Evolutionary conservation across 2,329 filamentous ascomycete species (phyloP).

Genomic region (Exophiala viscosa): DNA sequence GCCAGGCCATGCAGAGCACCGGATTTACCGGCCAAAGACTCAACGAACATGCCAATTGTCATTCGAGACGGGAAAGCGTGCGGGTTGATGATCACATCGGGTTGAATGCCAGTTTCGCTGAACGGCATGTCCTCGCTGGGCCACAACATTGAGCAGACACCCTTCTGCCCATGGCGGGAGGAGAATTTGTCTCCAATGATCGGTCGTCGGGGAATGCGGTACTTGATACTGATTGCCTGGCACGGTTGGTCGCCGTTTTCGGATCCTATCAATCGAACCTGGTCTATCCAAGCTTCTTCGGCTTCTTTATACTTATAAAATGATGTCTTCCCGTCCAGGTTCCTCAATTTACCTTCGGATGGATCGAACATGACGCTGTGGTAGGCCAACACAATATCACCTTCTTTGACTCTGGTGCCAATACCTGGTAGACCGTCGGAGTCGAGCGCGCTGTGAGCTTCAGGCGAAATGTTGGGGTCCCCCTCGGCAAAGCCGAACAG

Average conservation of each 20-base stretch:
- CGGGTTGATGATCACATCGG: conserved; percentile 97
- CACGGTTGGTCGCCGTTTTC: conserved; percentile 78
- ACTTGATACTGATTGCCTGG: conserved; percentile 87
- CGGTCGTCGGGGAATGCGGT: conserved; percentile 82
- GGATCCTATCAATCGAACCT: conserved; percentile 83
- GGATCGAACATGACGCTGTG: conserved; percentile 78
- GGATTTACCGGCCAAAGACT: conserved; percentile 92
- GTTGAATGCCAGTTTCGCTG: conserved; percentile 91
- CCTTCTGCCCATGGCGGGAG: conserved; percentile 96
- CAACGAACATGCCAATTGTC: conserved; percentile 99
- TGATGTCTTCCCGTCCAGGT: conserved; percentile 79
- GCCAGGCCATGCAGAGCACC: conserved; percentile 92
- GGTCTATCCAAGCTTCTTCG: conserved; percentile 84
- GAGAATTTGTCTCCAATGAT: conserved; percentile 99
- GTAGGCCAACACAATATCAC: conserved; percentile 82
- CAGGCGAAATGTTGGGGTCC: conserved; percentile 55
- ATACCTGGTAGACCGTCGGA: conserved; percentile 82
- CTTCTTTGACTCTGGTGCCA: conserved; percentile 72
- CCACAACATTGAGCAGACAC: conserved; percentile 95
- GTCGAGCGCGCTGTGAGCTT: conserved; percentile 70
- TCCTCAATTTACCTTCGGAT: conserved; percentile 68
- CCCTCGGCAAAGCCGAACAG: conserved; percentile 80
- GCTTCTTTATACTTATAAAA: conserved; percentile 93
- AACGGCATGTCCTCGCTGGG: conserved; percentile 92
- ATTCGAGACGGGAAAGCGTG: conserved; percentile 99